Base-by-base conservation (phyloP, 352 stramenopile species). In the Globisporangium middletonii region DNA sequence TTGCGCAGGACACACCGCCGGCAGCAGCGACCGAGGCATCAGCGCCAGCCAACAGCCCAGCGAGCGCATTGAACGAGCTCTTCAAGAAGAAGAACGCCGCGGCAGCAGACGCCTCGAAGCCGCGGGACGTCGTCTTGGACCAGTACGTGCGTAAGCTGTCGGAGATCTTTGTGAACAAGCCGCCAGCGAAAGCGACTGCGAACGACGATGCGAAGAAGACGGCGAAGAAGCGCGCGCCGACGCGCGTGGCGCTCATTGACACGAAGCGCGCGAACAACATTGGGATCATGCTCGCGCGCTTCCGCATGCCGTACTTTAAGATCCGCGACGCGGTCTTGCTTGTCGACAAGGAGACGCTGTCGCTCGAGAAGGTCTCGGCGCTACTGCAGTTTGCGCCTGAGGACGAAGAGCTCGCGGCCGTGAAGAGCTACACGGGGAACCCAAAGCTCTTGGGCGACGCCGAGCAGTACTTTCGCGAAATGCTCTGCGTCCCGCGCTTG, bases 191-290 rank as follows among this genome's bases (percentile, higher is more conserved):
- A 58, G 57, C 70, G 1, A 88, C 83, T 53, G 77, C 82, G 18
- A 60, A 63, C 9, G 65, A 75, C 41, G 71, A 75, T 13, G 83
- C 81, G 37, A 83, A 88, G 49, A 67, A 59, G 2, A 42, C 45
- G 1, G 49, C 55, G 2, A 92, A 90, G 64, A 71, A 73, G 30
- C 68, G 78, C 67, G 76, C 77, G 13, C 78, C 81, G 0, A 91
- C 84, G 12, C 79, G 84, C 19, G 75, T 94, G 38, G 83, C 81
- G 0, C 62, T 94, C 30, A 92, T 94, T 61, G 83, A 94, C 43
- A 76, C 82, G 4, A 94, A 94, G 57, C 76, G 83, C 16, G 83
- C 83, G 7, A 94, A 92, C 69, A 94, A 94, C 41, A 92, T 94
- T 42, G 83, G 83, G 53, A 94, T 94, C 62, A 90, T 94, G 83